Percentiles rank a stretch among this genome's conserved stretches.
Evolutionary conservation across 2,329 filamentous ascomycete genomes (phyloP).

Genomic region (Exophiala mesophila): DNA sequence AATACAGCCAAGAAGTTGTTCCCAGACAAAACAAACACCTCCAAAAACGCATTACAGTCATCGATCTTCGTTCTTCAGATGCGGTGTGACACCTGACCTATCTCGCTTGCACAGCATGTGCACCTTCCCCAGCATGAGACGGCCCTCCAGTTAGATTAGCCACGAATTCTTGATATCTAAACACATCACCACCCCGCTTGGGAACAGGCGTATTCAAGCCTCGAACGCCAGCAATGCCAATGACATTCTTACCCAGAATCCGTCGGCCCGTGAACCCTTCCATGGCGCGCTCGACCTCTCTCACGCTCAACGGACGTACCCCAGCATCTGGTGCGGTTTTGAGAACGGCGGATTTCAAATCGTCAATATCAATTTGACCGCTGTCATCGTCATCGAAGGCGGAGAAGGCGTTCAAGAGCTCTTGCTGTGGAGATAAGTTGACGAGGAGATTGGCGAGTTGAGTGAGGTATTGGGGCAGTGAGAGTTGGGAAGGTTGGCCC

Average conservation of each 20-base stretch:
- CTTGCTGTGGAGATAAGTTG: slow-evolving; percentile 68
- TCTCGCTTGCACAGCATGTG: neutral
- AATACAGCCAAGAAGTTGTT: too few relatives aligned
- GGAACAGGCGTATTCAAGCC: slow-evolving; percentile 31
- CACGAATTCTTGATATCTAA: slow-evolving; percentile 91
- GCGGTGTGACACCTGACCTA: too few relatives aligned
- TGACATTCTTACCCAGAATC: slow-evolving; percentile 63
- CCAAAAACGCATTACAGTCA: too few relatives aligned
- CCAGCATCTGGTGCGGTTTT: slow-evolving; percentile 75
- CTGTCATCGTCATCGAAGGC: slow-evolving; percentile 96
- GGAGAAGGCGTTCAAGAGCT: slow-evolving; percentile 83
- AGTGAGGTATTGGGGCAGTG: slow-evolving; percentile 80
- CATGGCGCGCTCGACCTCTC: slow-evolving; percentile 82
- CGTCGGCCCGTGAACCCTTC: slow-evolving; percentile 77
- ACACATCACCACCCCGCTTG: slow-evolving; percentile 75
- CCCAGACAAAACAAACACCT: too few relatives aligned
- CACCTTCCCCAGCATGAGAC: slow-evolving; percentile 3
- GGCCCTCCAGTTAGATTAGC: slow-evolving; percentile 57
- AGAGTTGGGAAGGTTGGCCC: slow-evolving; percentile 65
- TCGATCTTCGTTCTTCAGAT: too few relatives aligned
- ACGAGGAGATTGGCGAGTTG: slow-evolving; percentile 70
- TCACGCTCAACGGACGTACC: slow-evolving; percentile 56
- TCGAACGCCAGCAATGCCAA: slow-evolving; percentile 24
- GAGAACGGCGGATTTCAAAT: slow-evolving; percentile 76
- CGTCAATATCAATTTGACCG: slow-evolving; percentile 79